Base-by-base conservation (phyloP, 306 rosid species). In the Corylus heterophylla region DNA sequence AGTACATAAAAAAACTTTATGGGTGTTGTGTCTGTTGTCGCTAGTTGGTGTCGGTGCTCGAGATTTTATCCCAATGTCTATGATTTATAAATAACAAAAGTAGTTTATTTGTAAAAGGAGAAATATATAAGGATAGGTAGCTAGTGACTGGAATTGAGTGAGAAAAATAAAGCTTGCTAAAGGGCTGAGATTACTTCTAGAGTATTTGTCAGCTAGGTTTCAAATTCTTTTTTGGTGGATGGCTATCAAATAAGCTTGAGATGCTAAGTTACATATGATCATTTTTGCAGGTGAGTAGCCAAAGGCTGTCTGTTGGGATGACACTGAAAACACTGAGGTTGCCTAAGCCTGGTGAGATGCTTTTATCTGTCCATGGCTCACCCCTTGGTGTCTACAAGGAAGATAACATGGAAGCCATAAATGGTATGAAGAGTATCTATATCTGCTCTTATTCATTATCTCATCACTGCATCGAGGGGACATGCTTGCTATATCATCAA, bases 341-440 rank as follows among this genome's bases (percentile, higher is more conserved):
- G 45, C 98, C 98, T 47, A 92, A 92, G 83, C 91, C 89, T 39
- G 98, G 98, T 11, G 98, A 95, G 91, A 86, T 92, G 85, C 96
- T 95, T 81, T 85, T 95, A 74, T 95, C 97, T 54, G 92, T 95
- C 61, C 96, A 86, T 80, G 98, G 98, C 78, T 92, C 98, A 45
- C 98, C 97, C 52, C 93, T 92, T 63, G 97, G 97, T 50, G 90
- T 91, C 85, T 94, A 44, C 88, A 90, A 84, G 87, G 98, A 92
- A 73, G 88, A 52, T 22, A 22, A 22, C 25, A 22, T 22, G 25
- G 25, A 22, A 22, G 25, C 25, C 0, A 22, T 22, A 22, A 22
- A 22, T 22, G 25, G 25, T 22, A 22, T 22, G 25, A 22, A 22
- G 25, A 22, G 25, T 22, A 22, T 22, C 25, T 22, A 22, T 22